phyloP scores from a whole-genome alignment of 306 rosid species.

The Cicer pinnatifidum region DNA sequence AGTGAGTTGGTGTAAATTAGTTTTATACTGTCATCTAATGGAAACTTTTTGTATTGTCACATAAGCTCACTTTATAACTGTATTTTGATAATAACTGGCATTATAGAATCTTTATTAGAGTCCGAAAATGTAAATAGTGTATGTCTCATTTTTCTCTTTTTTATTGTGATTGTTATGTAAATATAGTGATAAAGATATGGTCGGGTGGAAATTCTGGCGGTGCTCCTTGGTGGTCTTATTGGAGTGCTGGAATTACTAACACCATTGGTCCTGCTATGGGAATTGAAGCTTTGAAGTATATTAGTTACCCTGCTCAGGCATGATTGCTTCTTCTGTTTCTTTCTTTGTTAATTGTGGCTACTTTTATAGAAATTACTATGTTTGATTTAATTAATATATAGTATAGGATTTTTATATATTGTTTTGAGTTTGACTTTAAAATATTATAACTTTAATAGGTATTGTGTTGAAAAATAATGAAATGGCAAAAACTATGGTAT shows the following conservation, averaged over 20 bases:
- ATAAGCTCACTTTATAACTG: no score
- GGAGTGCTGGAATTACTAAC: slow-evolving; percentile 98
- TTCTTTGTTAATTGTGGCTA: neutral
- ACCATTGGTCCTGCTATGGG: slow-evolving; percentile 99
- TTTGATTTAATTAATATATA: neutral
- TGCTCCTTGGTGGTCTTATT: slow-evolving; percentile 88
- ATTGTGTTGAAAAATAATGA: neutral
- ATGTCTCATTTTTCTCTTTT: no score
- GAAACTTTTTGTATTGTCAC: no score
- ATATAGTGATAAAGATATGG: slow-evolving; percentile 85
- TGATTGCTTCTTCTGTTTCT: slow-evolving; percentile 15
- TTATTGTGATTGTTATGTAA: slow-evolving; percentile 15
- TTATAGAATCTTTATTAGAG: no score
- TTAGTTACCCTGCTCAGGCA: slow-evolving; percentile 98
- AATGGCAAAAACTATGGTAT: neutral
- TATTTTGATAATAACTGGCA: no score
- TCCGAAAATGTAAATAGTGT: no score
- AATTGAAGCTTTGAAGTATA: slow-evolving; percentile 93
- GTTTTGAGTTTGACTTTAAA: neutral
- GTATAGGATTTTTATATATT: neutral
- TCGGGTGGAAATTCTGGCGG: slow-evolving; percentile 66
- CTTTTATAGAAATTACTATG: neutral
- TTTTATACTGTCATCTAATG: no score
- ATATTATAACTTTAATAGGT: neutral
- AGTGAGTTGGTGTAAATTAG: no score